A percentile compares a stretch with the other conserved stretches of the same genome.
Conservation (phyloP, 129 eudicot genomes). For the Lonicera japonica region DNA sequence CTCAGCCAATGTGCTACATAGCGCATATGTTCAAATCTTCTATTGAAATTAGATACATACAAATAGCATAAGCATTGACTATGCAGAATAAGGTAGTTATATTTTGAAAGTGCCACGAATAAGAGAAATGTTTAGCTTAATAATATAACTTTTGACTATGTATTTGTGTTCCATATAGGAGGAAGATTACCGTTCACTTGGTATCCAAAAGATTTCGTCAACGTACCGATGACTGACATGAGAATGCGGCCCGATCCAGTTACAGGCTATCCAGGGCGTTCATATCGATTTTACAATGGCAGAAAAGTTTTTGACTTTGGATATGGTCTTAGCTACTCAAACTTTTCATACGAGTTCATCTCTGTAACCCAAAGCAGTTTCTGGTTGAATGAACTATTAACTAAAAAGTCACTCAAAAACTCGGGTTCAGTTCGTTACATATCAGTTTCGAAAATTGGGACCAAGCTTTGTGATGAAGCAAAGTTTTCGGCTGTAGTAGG, state of each 20-base stretch:
- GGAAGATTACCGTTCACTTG: constrained; percentile 71
- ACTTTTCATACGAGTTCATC: constrained; percentile 35
- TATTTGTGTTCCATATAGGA: constrained; percentile 26
- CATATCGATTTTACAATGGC: constrained; percentile 59
- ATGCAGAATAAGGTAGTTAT: no score
- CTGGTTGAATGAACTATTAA: constrained; percentile 17
- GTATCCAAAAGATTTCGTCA: constrained; percentile 57
- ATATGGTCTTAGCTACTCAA: constrained; percentile 60
- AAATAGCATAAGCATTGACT: no score
- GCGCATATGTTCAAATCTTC: no score
- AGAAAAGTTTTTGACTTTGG: constrained; percentile 53
- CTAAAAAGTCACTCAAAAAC: constrained; percentile 19
- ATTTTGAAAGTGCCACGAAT: no score
- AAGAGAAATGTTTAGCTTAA: not conserved
- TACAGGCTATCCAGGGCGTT: constrained; percentile 63
- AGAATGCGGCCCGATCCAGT: constrained; percentile 62
- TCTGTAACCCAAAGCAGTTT: constrained; percentile 22
- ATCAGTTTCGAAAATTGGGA: constrained; percentile 15
- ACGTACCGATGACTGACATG: constrained; percentile 66
- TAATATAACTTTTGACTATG: constrained; percentile 2
- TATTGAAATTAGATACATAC: no score
- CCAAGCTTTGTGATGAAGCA: constrained; percentile 29
- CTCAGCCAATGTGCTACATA: no score
- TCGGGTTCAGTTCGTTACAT: constrained; percentile 28
- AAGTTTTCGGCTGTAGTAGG: constrained; percentile 35